Percentiles rank a stretch among this genome's conserved stretches.
These are phyloP conservation scores for Solanum medicagineum DNA, from an alignment of 257 asterid species.

Conservation along the genomic window DNA sequence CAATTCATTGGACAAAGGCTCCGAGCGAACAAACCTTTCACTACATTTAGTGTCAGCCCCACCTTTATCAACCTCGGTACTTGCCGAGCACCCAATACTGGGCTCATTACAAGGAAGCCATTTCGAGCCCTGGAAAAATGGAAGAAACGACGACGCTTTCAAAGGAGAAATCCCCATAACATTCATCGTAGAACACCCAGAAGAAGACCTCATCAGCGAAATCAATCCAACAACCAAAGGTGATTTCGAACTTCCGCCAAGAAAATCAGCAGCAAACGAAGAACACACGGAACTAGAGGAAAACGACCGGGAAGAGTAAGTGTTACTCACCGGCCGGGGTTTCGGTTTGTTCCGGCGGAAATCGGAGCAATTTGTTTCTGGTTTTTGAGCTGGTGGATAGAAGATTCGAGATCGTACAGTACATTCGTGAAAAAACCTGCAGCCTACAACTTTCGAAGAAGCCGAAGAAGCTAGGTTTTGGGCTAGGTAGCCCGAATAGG, in stretches of 20 bases:
- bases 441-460: constrained; percentile 23
- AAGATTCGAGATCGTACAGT: constrained; percentile 24
- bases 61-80: constrained; percentile 48
- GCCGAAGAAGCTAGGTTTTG: constrained; percentile 47
- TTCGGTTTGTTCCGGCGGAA: constrained; percentile 16
- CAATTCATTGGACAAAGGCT: constrained; percentile 23
- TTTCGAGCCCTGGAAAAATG: constrained; percentile 49
- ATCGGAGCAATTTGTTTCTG: constrained; percentile 32
- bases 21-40: constrained; percentile 14
- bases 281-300: constrained; percentile 27
- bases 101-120: constrained; percentile 77
- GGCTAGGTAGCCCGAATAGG: constrained; percentile 70
- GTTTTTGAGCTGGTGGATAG: constrained; percentile 14
- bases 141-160: constrained; percentile 35
- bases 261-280: constrained; percentile 28
- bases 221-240: constrained; percentile 43
- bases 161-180: constrained; percentile 53
- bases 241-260: constrained; percentile 28
- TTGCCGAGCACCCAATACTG: not conserved
- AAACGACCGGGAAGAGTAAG: not conserved
- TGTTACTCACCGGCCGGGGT: not conserved
- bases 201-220: constrained; percentile 45
- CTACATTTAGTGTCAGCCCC: constrained; percentile 16
- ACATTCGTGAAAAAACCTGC: constrained; percentile 45
- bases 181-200: constrained; percentile 14